Base-by-base conservation (phyloP, 2,329 filamentous ascomycete genomes). In the Fusarium beomiforme region DNA sequence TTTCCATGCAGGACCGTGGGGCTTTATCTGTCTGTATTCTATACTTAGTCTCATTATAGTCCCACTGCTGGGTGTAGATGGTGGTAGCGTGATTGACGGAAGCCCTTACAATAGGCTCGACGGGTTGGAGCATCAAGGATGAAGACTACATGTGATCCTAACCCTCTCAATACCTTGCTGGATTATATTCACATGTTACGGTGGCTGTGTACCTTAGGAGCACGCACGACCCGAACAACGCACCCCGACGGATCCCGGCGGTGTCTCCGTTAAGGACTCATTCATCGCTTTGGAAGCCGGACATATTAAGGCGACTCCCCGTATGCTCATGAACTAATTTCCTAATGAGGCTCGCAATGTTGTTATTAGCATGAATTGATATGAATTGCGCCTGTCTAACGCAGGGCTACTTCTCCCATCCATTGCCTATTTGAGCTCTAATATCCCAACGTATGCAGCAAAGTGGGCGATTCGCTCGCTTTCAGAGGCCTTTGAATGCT, bases 1-100 rank as follows among this genome's bases (percentile, higher is more conserved):
- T 10, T n/a, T 3, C 8, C 12, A 26, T 37, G 31, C 47, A 51
- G n/a, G 31, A 26, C 1, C 8, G 5, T 6, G 31, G 31, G 21
- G 1, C 12, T 2, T 8, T 2, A 6, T n/a, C 19, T n/a, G 31
- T 5, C 6, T 2, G 16, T 6, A 10, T 26, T 12, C 11, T 24
- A 12, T 24, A 8, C 9, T 24, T n/a, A 23, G 13, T 19, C 6
- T 9, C 24, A 33, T 11, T 14, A 12, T 51, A 14, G 47, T 26
- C 31, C 31, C 31, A 26, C 21, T n/a, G 13, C 36, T 8, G 12
- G 9, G 17, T n/a, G 16, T n/a, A 11, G 47, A n/a, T 8, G 12
- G 21, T 24, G n/a, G 21, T 13, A 24, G 31, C 12, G 31, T 26
- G 21, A 9, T 37, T 9, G 2, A 51, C 8, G 21, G 21, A 51